phyloP scores from a whole-genome alignment of 169 alveolate species.

The Cryptosporidium bovis region DNA sequence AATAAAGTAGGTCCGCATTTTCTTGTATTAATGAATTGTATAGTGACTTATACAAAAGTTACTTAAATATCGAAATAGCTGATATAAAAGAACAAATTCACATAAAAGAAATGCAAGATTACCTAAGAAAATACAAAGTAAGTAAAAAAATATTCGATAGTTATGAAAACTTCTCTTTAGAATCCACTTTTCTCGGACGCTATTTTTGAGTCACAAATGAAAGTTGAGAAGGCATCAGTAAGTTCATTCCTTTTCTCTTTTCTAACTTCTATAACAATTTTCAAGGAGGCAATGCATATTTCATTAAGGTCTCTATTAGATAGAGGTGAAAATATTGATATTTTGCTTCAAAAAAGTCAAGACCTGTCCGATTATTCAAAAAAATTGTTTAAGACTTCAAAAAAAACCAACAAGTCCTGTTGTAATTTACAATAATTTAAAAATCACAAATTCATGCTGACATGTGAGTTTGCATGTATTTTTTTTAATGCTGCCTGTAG shows the following conservation, averaged over 20 bases:
- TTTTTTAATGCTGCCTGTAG: too few species aligned
- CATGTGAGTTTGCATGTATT: not conserved
- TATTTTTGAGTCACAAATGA: slow-evolving; percentile 45
- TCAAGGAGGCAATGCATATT: slow-evolving; percentile 42
- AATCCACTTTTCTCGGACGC: slow-evolving; percentile 38
- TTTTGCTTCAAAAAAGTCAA: slow-evolving; percentile 55
- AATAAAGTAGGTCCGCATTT: slow-evolving; percentile 37
- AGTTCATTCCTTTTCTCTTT: not conserved
- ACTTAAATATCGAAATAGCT: not conserved
- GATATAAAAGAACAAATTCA: not conserved
- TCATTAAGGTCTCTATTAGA: slow-evolving; percentile 46
- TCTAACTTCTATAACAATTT: not conserved
- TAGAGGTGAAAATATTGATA: slow-evolving; percentile 75
- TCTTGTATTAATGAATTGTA: slow-evolving; percentile 45
- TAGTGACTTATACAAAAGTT: not conserved
- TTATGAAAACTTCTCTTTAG: not conserved
- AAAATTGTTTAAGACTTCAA: slow-evolving; percentile 49
- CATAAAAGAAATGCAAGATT: not conserved
- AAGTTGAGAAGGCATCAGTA: slow-evolving; percentile 56
- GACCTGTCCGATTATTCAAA: slow-evolving; percentile 62
- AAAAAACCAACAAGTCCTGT: slow-evolving; percentile 65
- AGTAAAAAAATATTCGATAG: not conserved
- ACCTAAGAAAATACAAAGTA: slow-evolving; percentile 47
- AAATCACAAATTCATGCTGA: slow-evolving; percentile 19
- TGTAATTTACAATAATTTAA: slow-evolving; percentile 47